phyloP scores from a whole-genome alignment of 768 basidiomycete species.

The Cystofilobasidium ferigula region DNA sequence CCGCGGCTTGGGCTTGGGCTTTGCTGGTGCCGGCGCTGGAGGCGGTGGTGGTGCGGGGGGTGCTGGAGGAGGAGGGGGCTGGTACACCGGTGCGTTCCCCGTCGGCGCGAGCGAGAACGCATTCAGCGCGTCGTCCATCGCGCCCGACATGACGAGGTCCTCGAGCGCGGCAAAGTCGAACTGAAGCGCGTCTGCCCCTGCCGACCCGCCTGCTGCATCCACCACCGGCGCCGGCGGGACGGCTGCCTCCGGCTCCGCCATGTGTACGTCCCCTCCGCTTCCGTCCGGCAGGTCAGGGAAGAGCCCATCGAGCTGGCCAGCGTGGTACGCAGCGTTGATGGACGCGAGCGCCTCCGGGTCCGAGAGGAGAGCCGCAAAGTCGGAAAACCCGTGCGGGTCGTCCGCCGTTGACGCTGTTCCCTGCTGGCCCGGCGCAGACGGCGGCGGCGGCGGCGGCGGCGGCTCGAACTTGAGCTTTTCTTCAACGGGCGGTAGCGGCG shows the following conservation, averaged over 20 bases:
- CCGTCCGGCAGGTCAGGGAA: not conserved
- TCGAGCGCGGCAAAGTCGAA: slow-evolving; percentile 2
- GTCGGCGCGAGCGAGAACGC: not conserved
- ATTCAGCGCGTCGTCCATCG: not conserved
- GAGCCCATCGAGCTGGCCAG: not conserved
- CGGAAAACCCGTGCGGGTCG: too few species aligned
- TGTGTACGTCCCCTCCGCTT: not conserved
- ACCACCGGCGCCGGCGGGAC: too few species aligned
- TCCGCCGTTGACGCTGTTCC: not conserved
- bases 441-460: not conserved
- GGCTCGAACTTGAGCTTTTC: too few species aligned
- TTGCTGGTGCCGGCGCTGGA: not conserved
- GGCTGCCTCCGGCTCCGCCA: too few species aligned
- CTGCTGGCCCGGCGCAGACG: not conserved
- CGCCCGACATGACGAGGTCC: not conserved
- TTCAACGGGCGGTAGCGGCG: too few species aligned
- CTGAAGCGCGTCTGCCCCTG: too few species aligned
- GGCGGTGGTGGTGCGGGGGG: not conserved
- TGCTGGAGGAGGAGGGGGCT: not conserved
- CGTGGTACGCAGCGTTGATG: not conserved
- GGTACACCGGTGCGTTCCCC: not conserved
- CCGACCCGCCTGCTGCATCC: too few species aligned
- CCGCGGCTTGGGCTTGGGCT: too few species aligned
- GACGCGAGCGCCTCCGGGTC: not conserved
- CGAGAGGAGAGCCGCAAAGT: not conserved